Evolutionary conservation across 2,329 filamentous ascomycete genomes (phyloP), one percentile per base, ranked within the genome.

Genomic region (Gnomoniopsis sp.): DNA sequence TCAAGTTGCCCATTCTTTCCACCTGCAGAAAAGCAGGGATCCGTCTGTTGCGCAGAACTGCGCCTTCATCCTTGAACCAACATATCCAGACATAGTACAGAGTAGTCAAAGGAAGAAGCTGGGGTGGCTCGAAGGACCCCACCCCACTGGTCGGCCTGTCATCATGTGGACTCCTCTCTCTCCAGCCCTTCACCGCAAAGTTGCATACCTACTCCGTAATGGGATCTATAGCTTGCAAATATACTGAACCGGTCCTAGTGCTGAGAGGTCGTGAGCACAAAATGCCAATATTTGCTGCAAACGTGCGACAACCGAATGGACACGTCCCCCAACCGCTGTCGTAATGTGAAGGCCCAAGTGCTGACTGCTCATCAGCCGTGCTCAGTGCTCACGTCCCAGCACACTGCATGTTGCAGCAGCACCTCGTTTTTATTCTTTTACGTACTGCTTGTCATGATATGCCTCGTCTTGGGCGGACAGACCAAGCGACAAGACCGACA

Each of bases 201-300:
- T 30, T 30, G 26, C 8, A 30, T 30, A 30, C 26, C 26, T 4
- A n/a, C n/a, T n/a, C n/a, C n/a, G n/a, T n/a, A 41, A 12, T 41
- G 14, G 6, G 38, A 41, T 41, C 38, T 41, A 41, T 2, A 22
- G 15, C 44, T 10, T 26, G 12, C 38, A n/a, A 41, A 41, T 6
- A 6, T 15, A 15, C 12, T 44, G 34, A 60, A 58, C 17, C 43
- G 11, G 55, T 51, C 46, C 50, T 60, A 58, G 59, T 49, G 59
- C 59, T 58, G 51, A 54, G 50, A 59, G 34, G 22, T 49, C 47
- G 51, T 6, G 47, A 58, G 26, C 26, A 49, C 55, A 55, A 58
- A 55, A 55, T 19, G n/a, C 49, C 59, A 57, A 61, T 58, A 49
- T 61, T 53, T 55, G 36, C 36, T 55, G 55, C 59, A 49, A n/a